Base-by-base conservation (phyloP, 1,139 yeast genomes). In the Geotrichum aggregatum region DNA sequence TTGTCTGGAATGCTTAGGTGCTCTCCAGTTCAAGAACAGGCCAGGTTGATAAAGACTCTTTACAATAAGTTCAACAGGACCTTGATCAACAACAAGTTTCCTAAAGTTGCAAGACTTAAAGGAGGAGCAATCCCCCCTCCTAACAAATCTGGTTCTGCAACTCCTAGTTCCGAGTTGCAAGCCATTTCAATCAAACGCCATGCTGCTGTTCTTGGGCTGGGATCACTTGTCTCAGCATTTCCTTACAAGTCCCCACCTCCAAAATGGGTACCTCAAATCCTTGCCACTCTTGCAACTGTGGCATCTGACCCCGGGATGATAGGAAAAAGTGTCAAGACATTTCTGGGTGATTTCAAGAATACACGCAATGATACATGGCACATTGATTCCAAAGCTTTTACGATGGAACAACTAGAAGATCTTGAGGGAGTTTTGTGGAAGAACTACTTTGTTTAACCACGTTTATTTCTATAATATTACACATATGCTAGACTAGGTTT, bases 331-430 rank as follows among this genome's bases (percentile, higher is more conserved):
- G 95, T 96, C 6, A 92, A 92, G 68, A 82, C 83, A 31, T 78
- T 82, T 1, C 75, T 94, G 49, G 84, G 95, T 55, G 84, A 82
- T 58, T 94, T 92, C 71, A 92, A 91, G 67, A 91, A 89, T 71
- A 84, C 88, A 4, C 79, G 98, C 60, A 95, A 91, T 54, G 98
- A 94, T 64, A 88, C 97, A 0, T 94, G 99, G 99, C 95, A 87
- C 61, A 78, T 88, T 58, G 98, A 94, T 66, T 79, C 87, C 56
- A 76, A 76, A 61, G 82, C 80, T 6, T 94, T 94, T 67, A 80
- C 83, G 5, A 80, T 78, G 49, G 87, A 84, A 13, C 95, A 92
- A 68, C 74, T 89, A 49, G 95, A 89, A 63, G 96, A 89, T 66
- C 73, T 94, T 52, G 98, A 92, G 67, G 98, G 98, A 42, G 97